These are phyloP conservation scores for Bondarzewia mesenterica DNA, from an alignment of 1,284 basidiomycete genomes.

Conservation along the genomic window DNA sequence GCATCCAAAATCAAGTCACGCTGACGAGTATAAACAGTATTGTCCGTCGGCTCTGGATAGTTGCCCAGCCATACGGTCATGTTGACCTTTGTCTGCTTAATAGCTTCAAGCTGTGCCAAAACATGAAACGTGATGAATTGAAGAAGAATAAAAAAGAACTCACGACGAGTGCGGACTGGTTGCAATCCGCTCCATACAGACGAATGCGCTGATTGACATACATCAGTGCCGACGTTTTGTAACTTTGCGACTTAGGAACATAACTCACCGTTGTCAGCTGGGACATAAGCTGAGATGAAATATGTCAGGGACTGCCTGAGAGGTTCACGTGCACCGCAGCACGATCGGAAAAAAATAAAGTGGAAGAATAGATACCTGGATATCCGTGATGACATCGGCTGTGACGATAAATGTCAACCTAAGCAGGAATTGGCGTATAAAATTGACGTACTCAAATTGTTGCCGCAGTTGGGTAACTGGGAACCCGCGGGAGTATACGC, in stretches of 20 bases:
- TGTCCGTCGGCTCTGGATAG: slow-evolving; percentile 57
- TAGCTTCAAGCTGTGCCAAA: slow-evolving; percentile 60
- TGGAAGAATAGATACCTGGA: slow-evolving; percentile 32
- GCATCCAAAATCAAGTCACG: slow-evolving; percentile 57
- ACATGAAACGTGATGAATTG: no score
- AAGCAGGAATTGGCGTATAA: neutral
- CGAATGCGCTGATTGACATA: slow-evolving; percentile 34
- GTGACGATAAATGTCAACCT: neutral
- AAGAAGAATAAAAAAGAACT: slow-evolving; percentile 15
- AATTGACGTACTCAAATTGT: slow-evolving; percentile 30
- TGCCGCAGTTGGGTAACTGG: slow-evolving; percentile 43
- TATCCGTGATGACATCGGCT: slow-evolving; percentile 41
- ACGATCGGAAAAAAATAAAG: neutral
- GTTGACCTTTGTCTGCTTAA: slow-evolving; percentile 84
- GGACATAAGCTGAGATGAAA: slow-evolving; percentile 36
- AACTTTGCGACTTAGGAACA: neutral
- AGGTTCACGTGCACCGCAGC: no score
- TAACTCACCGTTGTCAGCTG: slow-evolving; percentile 39
- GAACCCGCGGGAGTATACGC: slow-evolving; percentile 64
- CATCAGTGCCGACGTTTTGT: neutral
- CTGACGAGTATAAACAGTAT: slow-evolving; percentile 70
- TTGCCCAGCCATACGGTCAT: slow-evolving; percentile 84
- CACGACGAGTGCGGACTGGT: slow-evolving; percentile 46
- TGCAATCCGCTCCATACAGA: slow-evolving; percentile 53
- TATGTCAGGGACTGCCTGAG: no score